Evolutionary conservation across 352 stramenopile genomes (phyloP).

Genomic region (Phytophthora ramorum): DNA sequence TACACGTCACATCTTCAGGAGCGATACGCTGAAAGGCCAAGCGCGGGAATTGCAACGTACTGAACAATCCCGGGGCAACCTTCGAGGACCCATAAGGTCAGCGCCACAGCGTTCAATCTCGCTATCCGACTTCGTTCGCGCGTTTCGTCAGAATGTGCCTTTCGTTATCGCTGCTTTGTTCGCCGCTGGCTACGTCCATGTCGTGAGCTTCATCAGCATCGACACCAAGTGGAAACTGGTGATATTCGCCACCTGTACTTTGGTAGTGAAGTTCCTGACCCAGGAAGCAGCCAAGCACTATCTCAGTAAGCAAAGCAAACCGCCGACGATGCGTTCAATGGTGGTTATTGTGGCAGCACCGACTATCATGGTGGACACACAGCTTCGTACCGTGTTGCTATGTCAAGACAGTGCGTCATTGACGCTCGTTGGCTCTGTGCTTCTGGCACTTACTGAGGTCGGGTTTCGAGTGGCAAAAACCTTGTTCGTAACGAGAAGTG

Average conservation of each 20-base stretch:
- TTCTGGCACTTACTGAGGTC: not conserved
- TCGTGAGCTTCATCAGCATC: not conserved
- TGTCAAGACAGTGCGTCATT: not conserved
- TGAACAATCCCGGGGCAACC: not conserved
- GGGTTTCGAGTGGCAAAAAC: not conserved
- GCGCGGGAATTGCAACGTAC: not conserved
- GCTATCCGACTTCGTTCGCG: not conserved
- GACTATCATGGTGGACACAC: not conserved
- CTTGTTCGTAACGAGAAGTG: not conserved
- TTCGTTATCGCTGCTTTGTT: not conserved
- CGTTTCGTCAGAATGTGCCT: not conserved
- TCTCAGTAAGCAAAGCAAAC: not conserved
- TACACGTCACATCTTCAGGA: not conserved
- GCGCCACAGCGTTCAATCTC: not conserved
- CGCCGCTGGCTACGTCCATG: not conserved
- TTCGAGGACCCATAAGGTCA: not conserved
- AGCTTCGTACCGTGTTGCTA: not conserved
- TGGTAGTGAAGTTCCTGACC: not conserved
- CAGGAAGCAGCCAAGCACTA: not conserved
- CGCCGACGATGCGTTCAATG: not conserved
- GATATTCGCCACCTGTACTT: not conserved
- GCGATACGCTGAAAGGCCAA: not conserved
- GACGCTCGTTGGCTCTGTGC: not conserved
- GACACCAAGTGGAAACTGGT: not conserved
- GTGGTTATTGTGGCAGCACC: not conserved